Percentiles rank a stretch among this genome's conserved stretches.
Evolutionary conservation across 495 filamentous ascomycete species (phyloP).

Genomic region (Aspergillus ellipticus): DNA sequence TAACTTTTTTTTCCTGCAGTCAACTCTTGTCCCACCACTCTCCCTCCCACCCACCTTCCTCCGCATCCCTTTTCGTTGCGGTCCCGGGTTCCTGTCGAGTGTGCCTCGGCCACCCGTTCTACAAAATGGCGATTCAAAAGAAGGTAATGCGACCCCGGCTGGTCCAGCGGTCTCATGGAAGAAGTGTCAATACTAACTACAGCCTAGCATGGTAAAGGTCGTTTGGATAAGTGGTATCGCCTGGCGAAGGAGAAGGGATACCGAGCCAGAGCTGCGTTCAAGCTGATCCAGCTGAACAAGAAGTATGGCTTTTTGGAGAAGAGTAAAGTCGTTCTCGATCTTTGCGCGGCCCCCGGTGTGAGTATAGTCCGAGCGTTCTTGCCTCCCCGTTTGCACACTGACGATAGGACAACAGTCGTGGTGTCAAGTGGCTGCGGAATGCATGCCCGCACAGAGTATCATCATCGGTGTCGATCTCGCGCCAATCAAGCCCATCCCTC

Average conservation of each 20-base stretch:
- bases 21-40: conserved; percentile 3
- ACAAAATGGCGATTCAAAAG: conserved; percentile 91
- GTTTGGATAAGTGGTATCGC: conserved; percentile 96
- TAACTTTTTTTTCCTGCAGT: conserved; percentile 21
- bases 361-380: conserved; percentile 28
- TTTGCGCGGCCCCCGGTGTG: conserved; percentile 94
- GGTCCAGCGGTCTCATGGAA: not conserved
- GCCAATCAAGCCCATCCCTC: conserved; percentile 93
- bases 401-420: conserved; percentile 60
- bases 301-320: conserved; percentile 97
- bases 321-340: conserved; percentile 91
- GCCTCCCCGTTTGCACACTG: conserved; percentile 18
- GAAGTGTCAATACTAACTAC: conserved; percentile 19
- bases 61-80: conserved; percentile 12
- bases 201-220: conserved; percentile 85
- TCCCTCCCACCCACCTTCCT: not conserved
- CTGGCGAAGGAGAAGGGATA: conserved; percentile 99
- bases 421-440: conserved; percentile 97
- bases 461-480: conserved; percentile 94
- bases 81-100: conserved; percentile 23
- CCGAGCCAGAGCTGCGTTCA: conserved; percentile 93
- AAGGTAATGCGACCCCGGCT: conserved; percentile 51
- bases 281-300: conserved; percentile 97
- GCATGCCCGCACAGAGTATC: conserved; percentile 83
- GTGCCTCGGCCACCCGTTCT: conserved; percentile 17